These are phyloP conservation scores for Luffa aegyptiaca DNA, from an alignment of 306 rosid genomes.

Conservation along the genomic window DNA sequence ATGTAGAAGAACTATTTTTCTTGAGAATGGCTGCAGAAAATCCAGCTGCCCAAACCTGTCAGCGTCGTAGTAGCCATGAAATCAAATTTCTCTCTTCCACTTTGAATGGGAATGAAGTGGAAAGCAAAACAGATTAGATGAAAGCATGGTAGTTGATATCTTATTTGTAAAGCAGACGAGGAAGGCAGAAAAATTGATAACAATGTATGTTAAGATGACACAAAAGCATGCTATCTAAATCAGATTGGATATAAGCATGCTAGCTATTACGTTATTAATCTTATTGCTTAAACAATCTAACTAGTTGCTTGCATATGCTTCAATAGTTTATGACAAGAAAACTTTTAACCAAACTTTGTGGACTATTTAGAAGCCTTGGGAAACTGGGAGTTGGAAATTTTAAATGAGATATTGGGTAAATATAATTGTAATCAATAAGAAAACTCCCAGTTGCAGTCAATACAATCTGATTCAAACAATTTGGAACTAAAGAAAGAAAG, in stretches of 20 bases:
- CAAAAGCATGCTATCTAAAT: not conserved
- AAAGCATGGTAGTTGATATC: not conserved
- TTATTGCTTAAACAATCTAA: not conserved
- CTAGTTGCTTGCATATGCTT: not conserved
- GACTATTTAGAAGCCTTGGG: not conserved
- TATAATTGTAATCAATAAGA: not conserved
- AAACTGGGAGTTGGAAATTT: not conserved
- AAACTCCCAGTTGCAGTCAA: not conserved
- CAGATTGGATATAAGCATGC: not conserved
- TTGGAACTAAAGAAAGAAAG: not conserved
- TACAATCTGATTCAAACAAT: not conserved
- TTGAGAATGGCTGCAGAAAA: constrained; percentile 68
- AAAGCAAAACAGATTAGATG: not conserved
- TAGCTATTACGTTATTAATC: not conserved
- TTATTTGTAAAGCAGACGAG: not conserved
- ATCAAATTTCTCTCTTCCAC: not conserved
- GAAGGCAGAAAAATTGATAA: not conserved
- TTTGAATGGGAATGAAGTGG: not conserved
- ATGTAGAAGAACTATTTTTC: constrained; percentile 42
- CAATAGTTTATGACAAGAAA: not conserved
- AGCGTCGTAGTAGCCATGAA: not conserved
- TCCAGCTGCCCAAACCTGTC: constrained; percentile 94
- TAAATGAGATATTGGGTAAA: not conserved
- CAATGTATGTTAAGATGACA: not conserved
- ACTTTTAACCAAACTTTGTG: not conserved